phyloP scores from a whole-genome alignment of 768 basidiomycete genomes.

The Cyathus striatus region DNA sequence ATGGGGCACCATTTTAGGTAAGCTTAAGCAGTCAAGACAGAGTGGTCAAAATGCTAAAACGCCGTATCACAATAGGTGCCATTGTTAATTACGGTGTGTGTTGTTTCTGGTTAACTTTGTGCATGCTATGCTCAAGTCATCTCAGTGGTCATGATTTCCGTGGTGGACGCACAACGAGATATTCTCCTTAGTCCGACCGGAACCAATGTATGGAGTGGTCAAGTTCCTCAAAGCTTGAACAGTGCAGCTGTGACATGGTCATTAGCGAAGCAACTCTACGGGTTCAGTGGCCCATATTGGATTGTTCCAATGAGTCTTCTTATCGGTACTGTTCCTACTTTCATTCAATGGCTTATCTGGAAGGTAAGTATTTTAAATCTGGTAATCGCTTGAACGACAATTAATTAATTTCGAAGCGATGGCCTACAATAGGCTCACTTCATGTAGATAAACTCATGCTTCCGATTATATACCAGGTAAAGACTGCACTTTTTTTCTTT shows the following conservation, averaged over 20 bases:
- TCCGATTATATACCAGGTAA: conserved; percentile 53
- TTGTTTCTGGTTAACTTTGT: neutral
- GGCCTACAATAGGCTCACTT: conserved; percentile 50
- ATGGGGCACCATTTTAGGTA: conserved; percentile 59
- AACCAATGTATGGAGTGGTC: conserved; percentile 60
- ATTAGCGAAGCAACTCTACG: conserved; percentile 53
- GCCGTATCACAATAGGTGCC: no score
- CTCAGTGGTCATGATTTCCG: conserved; percentile 52
- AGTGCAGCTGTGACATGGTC: conserved; percentile 63
- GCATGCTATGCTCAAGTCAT: conserved; percentile 1
- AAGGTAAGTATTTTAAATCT: conserved; percentile 28
- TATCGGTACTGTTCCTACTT: conserved; percentile 48
- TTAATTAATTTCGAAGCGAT: conserved; percentile 28
- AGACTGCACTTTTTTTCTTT: conserved; percentile 3
- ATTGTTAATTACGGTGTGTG: conserved; percentile 31
- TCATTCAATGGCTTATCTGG: conserved; percentile 48
- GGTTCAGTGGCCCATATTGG: conserved; percentile 48
- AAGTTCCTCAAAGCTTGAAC: conserved; percentile 46
- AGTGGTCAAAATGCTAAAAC: no score
- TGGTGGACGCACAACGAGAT: conserved; percentile 49
- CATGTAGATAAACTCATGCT: conserved; percentile 45
- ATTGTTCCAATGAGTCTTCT: conserved; percentile 49
- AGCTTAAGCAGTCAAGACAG: no score
- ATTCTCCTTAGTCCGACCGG: conserved; percentile 46
- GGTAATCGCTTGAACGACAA: neutral